phyloP scores from a whole-genome alignment of 768 basidiomycete genomes.

The Panaeolus papilionaceus region DNA sequence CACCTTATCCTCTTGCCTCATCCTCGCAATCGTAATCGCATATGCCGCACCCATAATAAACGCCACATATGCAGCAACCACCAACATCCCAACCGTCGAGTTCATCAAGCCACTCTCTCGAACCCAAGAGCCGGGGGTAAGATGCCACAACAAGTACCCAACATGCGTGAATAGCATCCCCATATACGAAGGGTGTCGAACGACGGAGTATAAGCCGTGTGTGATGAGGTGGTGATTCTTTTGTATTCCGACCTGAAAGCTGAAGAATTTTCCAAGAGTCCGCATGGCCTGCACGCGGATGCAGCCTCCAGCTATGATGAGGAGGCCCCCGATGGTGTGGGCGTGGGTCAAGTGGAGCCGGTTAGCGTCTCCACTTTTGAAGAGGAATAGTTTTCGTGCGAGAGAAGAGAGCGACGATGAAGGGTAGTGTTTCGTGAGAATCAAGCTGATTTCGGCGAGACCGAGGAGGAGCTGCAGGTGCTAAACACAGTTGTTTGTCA shows the following conservation, averaged over 20 bases:
- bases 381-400: background rate
- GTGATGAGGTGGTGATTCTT: constrained; percentile 41
- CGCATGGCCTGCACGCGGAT: constrained; percentile 40
- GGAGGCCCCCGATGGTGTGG: constrained; percentile 33
- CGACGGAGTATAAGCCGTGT: constrained; percentile 40
- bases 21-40: constrained; percentile 32
- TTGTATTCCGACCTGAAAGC: constrained; percentile 43
- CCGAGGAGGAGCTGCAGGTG: background rate
- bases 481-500: background rate
- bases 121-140: constrained; percentile 26
- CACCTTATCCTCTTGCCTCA: constrained; percentile 48
- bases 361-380: background rate
- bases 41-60: constrained; percentile 30
- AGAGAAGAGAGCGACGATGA: background rate
- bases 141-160: constrained; percentile 26
- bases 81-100: background rate
- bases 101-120: constrained; percentile 22
- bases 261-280: constrained; percentile 43
- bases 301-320: constrained; percentile 38
- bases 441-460: background rate
- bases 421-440: background rate
- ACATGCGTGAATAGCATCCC: constrained; percentile 33
- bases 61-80: constrained; percentile 15
- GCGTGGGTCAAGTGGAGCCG: background rate
- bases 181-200: constrained; percentile 49